Conservation (phyloP, 2,329 filamentous ascomycete species). For the Neofusicoccum parvum region DNA sequence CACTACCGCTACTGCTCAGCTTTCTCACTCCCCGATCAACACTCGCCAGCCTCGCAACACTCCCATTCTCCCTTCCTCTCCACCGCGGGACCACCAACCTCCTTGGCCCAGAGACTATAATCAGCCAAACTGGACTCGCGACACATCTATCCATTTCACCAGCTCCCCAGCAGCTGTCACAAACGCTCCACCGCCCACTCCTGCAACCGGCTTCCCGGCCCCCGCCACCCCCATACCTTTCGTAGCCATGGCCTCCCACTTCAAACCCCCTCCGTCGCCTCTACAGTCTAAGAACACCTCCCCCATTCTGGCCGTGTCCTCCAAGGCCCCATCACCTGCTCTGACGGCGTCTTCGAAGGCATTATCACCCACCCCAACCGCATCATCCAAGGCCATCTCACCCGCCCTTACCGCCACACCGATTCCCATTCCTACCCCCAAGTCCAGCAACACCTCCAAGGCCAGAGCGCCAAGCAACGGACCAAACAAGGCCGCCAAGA, state of each 20-base stretch:
- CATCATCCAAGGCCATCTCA: neutral
- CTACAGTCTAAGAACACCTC: neutral
- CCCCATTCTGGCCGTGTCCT: neutral
- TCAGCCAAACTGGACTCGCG: neutral
- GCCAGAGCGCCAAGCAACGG: neutral
- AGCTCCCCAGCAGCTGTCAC: neutral
- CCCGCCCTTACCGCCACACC: neutral
- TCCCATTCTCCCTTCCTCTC: neutral
- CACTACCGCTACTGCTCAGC: neutral
- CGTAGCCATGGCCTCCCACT: neutral
- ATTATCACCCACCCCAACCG: too few species aligned
- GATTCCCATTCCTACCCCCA: neutral
- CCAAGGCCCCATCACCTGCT: neutral
- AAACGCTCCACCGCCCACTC: neutral
- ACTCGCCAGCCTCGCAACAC: neutral
- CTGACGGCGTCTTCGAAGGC: neutral
- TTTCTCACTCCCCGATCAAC: neutral
- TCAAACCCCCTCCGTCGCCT: neutral
- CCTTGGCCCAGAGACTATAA: neutral
- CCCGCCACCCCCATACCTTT: neutral
- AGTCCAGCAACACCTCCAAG: neutral
- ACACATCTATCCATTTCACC: neutral
- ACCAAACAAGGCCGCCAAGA: constrained; percentile 2
- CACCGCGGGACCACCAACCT: neutral
- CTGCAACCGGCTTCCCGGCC: neutral